phyloP scores from a whole-genome alignment of 139 green algal genomes.

The Chlamydomonas schloesseri region DNA sequence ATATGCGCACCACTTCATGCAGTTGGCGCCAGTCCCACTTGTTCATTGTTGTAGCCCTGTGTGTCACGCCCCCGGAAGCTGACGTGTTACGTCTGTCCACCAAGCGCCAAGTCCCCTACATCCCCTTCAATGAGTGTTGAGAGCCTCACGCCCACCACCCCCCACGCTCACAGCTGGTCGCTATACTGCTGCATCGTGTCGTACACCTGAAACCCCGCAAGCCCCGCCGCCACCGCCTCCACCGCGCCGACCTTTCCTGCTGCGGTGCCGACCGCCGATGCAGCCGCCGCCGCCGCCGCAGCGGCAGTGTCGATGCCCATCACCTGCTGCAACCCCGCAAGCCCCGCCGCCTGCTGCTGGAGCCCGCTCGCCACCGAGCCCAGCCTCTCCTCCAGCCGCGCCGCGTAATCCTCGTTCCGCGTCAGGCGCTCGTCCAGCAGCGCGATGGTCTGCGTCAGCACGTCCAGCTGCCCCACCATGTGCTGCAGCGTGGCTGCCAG shows the following conservation, averaged over 20 bases:
- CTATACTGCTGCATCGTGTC: slow-evolving; percentile 26
- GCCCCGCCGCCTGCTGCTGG: too few species aligned
- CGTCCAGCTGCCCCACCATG: slow-evolving; percentile 84
- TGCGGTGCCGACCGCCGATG: background rate
- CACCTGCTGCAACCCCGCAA: background rate
- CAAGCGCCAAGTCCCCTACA: too few species aligned
- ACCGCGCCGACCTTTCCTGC: background rate
- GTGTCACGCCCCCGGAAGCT: too few species aligned
- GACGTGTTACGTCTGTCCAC: too few species aligned
- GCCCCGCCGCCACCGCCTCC: background rate
- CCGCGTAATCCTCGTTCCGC: slow-evolving; percentile 78
- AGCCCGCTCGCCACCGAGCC: background rate
- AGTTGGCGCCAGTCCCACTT: too few species aligned
- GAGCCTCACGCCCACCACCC: too few species aligned
- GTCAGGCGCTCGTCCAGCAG: slow-evolving; percentile 85
- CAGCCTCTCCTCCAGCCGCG: slow-evolving; percentile 52
- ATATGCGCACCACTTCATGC: too few species aligned
- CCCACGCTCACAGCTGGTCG: slow-evolving; percentile 6
- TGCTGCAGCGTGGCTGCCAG: slow-evolving; percentile 79
- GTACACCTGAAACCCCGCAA: background rate
- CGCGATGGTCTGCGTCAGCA: slow-evolving; percentile 85
- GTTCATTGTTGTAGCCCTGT: too few species aligned
- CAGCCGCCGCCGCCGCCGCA: background rate
- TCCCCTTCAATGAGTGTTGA: too few species aligned
- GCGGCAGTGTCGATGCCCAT: background rate